Evolutionary conservation across 1,284 basidiomycete genomes (phyloP).

Genomic region (Pisolithus thermaeus): DNA sequence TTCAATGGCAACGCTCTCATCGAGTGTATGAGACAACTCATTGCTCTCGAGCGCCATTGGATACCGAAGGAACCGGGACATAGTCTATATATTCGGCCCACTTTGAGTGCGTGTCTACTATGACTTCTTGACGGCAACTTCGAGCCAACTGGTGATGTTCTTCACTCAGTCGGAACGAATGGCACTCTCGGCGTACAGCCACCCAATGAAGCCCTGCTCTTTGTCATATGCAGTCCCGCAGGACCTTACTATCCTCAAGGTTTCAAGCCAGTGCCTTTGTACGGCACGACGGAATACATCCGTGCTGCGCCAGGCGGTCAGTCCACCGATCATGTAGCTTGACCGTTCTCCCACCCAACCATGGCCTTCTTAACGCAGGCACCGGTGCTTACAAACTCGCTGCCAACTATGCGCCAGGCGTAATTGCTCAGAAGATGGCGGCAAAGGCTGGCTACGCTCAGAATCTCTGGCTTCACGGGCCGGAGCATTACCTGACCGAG

Average conservation of each 20-base stretch:
- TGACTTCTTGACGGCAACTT: neutral
- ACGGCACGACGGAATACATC: conserved; percentile 87
- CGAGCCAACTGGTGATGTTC: neutral
- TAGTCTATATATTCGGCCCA: conserved; percentile 87
- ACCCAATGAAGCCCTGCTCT: conserved; percentile 85
- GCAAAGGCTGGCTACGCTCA: conserved; percentile 85
- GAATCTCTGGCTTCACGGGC: conserved; percentile 92
- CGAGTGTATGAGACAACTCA: conserved; percentile 85
- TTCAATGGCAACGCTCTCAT: conserved; percentile 81
- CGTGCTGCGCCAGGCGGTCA: conserved; percentile 87
- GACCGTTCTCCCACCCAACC: neutral
- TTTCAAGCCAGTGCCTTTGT: conserved; percentile 92
- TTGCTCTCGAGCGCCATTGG: conserved; percentile 87
- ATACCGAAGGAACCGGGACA: conserved; percentile 88
- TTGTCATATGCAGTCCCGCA: conserved; percentile 91
- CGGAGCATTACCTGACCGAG: conserved; percentile 83
- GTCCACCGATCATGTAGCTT: conserved; percentile 11
- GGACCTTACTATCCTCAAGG: conserved; percentile 95
- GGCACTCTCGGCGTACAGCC: conserved; percentile 85
- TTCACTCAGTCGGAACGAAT: conserved; percentile 80
- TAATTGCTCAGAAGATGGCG: conserved; percentile 85
- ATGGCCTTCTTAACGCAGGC: conserved; percentile 33
- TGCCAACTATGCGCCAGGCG: conserved; percentile 88
- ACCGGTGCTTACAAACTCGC: conserved; percentile 92
- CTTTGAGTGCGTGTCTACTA: conserved; percentile 51